Evolutionary conservation across 345 rosid genomes (phyloP).

Genomic region (Bruguiera parviflora): DNA sequence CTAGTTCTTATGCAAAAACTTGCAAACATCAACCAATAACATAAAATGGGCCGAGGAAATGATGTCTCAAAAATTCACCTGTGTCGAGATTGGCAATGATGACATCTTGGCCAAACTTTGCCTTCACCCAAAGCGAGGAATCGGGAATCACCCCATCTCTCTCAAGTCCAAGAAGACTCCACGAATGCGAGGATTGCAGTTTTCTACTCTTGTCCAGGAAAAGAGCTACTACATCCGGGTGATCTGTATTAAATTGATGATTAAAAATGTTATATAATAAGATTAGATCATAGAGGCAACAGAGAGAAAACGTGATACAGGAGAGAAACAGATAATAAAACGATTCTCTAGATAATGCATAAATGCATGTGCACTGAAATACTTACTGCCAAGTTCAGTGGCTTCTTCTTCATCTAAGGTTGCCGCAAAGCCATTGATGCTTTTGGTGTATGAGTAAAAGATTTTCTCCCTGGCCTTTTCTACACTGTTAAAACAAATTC

Average conservation of each 20-base stretch:
- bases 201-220: constrained; percentile 42
- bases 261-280: background rate
- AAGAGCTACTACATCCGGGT: constrained; percentile 54
- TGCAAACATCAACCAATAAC: constrained; percentile 12
- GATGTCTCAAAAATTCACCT: constrained; percentile 19
- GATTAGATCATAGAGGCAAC: background rate
- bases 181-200: constrained; percentile 57
- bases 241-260: constrained; percentile 33
- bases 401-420: constrained; percentile 27
- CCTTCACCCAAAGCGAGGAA: constrained; percentile 44
- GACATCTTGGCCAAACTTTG: constrained; percentile 45
- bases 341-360: no score
- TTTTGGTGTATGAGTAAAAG: constrained; percentile 21
- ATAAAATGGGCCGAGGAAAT: constrained; percentile 5
- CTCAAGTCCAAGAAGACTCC: constrained; percentile 57
- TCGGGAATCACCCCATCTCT: constrained; percentile 31
- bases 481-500: constrained; percentile 1
- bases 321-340: no score
- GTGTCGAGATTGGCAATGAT: constrained; percentile 66
- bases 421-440: constrained; percentile 28
- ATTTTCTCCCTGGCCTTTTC: constrained; percentile 16
- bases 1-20: background rate
- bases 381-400: constrained; percentile 15
- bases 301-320: background rate
- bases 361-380: no score